These are phyloP conservation scores for Diospyros lotus DNA, from an alignment of 148 eudicot species.

Conservation along the genomic window DNA sequence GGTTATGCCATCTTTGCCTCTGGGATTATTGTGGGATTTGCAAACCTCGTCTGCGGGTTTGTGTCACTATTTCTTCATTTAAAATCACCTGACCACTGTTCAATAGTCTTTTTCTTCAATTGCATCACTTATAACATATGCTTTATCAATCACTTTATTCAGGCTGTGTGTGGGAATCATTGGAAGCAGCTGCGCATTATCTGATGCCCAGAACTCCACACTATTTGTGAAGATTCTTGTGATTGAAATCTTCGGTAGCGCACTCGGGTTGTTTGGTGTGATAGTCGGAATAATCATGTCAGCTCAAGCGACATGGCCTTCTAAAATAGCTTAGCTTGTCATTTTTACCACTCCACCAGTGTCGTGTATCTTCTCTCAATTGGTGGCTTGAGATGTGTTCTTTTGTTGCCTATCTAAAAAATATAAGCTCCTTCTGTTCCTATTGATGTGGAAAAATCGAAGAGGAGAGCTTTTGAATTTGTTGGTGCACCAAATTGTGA, in stretches of 20 bases:
- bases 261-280: slow-evolving; percentile 95
- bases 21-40: slow-evolving; percentile 94
- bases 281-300: slow-evolving; percentile 99
- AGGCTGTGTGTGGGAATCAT: slow-evolving; percentile 96
- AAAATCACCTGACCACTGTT: neutral
- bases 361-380: neutral
- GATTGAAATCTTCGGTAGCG: slow-evolving; percentile 95
- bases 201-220: slow-evolving; percentile 96
- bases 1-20: slow-evolving; percentile 97
- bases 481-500: neutral
- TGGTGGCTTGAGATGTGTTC: neutral
- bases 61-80: slow-evolving; percentile 18
- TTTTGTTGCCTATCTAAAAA: neutral
- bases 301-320: slow-evolving; percentile 97
- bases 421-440: neutral
- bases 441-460: neutral
- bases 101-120: neutral
- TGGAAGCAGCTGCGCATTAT: slow-evolving; percentile 99
- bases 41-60: slow-evolving; percentile 96
- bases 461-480: neutral
- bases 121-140: neutral
- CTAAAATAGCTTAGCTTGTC: slow-evolving; percentile 18
- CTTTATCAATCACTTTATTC: neutral
- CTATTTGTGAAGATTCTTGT: slow-evolving; percentile 95
- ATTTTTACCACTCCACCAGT: neutral